A percentile compares a stretch with the other conserved stretches of the same genome.
Evolutionary conservation across 306 rosid genomes (phyloP).

Genomic region (Citrullus mucosospermus): DNA sequence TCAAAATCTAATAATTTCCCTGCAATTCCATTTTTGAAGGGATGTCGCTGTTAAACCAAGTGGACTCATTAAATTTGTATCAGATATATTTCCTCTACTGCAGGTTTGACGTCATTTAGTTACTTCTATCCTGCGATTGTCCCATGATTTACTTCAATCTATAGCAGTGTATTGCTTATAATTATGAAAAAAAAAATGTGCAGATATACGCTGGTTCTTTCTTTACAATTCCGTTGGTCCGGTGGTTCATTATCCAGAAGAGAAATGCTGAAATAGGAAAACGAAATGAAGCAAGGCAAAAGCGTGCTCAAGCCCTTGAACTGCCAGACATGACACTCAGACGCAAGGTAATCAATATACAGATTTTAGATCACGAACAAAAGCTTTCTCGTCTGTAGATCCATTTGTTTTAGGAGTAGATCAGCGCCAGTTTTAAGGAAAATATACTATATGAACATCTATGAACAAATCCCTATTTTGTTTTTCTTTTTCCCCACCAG

Average conservation of each 20-base stretch:
- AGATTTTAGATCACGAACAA: neutral
- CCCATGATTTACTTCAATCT: neutral
- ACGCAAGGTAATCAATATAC: conserved; percentile 44
- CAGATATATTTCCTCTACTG: conserved; percentile 82
- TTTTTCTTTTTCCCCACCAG: neutral
- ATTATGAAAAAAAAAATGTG: conserved; percentile 9
- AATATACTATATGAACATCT: neutral
- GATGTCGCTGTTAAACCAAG: conserved; percentile 53
- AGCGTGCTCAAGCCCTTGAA: conserved; percentile 62
- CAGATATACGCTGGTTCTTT: conserved; percentile 97
- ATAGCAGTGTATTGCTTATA: conserved; percentile 4
- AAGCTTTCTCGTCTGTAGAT: neutral
- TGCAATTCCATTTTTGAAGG: conserved; percentile 29
- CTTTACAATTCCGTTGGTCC: conserved; percentile 90
- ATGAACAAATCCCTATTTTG: neutral
- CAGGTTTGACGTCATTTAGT: conserved; percentile 36
- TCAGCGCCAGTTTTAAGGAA: neutral
- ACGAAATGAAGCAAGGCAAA: conserved; percentile 66
- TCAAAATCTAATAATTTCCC: conserved; percentile 8
- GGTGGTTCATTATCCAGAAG: conserved; percentile 54
- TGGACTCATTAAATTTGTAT: conserved; percentile 67
- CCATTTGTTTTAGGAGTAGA: neutral
- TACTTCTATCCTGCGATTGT: neutral
- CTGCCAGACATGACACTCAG: conserved; percentile 70
- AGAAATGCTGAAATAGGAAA: conserved; percentile 70